phyloP scores from a whole-genome alignment of 2,329 filamentous ascomycete species.

The Sordariomycetes sp. region DNA sequence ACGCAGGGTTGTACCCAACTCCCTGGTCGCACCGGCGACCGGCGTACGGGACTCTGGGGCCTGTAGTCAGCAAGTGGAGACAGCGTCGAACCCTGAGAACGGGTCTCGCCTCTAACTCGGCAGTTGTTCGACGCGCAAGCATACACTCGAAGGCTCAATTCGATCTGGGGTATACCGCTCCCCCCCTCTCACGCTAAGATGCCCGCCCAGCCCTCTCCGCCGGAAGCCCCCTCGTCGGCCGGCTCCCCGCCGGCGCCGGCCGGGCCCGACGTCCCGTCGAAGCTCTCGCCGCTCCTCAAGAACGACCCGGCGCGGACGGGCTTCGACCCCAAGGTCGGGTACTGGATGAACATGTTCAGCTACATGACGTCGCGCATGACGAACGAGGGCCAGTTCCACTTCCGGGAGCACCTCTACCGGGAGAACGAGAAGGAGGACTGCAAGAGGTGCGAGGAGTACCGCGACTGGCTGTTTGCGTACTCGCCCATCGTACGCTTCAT shows the following conservation, averaged over 20 bases:
- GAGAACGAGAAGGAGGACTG: conserved; percentile 69
- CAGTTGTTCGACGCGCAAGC: not conserved
- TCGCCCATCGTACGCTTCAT: conserved; percentile 82
- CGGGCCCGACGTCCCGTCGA: not conserved
- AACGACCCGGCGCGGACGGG: conserved; percentile 50
- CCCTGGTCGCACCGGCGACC: too few species aligned
- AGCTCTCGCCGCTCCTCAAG: conserved; percentile 4
- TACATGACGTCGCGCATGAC: conserved; percentile 65
- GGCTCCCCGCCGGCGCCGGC: not conserved
- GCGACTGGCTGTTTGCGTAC: conserved; percentile 73
- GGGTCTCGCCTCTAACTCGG: not conserved
- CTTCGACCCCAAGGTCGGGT: conserved; percentile 45
- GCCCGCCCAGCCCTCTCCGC: conserved; percentile 1
- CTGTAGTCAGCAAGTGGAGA: too few species aligned
- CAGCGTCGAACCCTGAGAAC: too few species aligned
- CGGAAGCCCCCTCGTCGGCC: not conserved
- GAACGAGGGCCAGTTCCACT: conserved; percentile 55
- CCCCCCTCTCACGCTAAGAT: not conserved
- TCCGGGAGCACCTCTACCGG: conserved; percentile 63
- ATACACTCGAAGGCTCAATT: not conserved
- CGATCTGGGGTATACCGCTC: not conserved
- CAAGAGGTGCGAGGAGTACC: conserved; percentile 65
- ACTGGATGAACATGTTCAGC: conserved; percentile 79
- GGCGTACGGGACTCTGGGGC: too few species aligned
- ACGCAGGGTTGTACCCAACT: too few species aligned